A percentile compares a stretch with the other conserved stretches of the same genome.
Evolutionary conservation across 2,329 filamentous ascomycete species (phyloP).

Genomic region (Clarireedia paspali): DNA sequence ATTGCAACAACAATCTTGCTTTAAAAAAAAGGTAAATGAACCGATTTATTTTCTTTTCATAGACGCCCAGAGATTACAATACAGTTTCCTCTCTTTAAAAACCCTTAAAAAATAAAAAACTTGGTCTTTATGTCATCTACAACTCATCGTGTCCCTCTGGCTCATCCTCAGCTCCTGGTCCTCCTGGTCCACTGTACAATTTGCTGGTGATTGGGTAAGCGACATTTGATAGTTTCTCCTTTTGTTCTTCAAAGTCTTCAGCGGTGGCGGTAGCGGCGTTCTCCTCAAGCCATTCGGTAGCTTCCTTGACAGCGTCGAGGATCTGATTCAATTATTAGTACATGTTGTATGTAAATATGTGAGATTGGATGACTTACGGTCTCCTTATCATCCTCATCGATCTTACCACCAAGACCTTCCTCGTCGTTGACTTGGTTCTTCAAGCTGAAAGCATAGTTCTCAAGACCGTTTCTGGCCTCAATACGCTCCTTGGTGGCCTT

Average conservation of each 20-base stretch:
- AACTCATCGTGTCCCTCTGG: conserved; percentile 67
- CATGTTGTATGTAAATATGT: not conserved
- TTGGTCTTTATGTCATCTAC: conserved; percentile 40
- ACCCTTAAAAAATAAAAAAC: not conserved
- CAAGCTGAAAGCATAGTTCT: conserved; percentile 98
- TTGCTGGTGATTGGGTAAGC: conserved; percentile 99
- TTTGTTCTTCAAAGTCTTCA: conserved; percentile 99
- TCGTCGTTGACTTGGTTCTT: conserved; percentile 99
- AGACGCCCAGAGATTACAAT: conserved; percentile 5
- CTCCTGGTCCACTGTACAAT: conserved; percentile 67
- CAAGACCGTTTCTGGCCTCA: conserved; percentile 88
- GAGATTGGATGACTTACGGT: conserved; percentile 48
- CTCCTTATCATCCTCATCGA: conserved; percentile 98
- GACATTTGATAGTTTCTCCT: conserved; percentile 95
- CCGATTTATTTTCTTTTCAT: not conserved
- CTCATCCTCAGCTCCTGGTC: conserved; percentile 63
- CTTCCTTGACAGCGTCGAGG: conserved; percentile 93
- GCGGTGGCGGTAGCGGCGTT: conserved; percentile 76
- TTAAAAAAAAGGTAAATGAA: not conserved
- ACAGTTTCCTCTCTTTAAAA: conserved; percentile 2
- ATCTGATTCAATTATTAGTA: conserved; percentile 49
- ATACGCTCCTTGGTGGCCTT: conserved; percentile 97
- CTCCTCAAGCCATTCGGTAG: conserved; percentile 94
- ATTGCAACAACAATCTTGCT: not conserved
- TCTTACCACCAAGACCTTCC: conserved; percentile 95